Percentiles rank a stretch among this genome's conserved stretches.
Evolutionary conservation across 148 eudicot genomes (phyloP).

Genomic region (Bassia scoparia): DNA sequence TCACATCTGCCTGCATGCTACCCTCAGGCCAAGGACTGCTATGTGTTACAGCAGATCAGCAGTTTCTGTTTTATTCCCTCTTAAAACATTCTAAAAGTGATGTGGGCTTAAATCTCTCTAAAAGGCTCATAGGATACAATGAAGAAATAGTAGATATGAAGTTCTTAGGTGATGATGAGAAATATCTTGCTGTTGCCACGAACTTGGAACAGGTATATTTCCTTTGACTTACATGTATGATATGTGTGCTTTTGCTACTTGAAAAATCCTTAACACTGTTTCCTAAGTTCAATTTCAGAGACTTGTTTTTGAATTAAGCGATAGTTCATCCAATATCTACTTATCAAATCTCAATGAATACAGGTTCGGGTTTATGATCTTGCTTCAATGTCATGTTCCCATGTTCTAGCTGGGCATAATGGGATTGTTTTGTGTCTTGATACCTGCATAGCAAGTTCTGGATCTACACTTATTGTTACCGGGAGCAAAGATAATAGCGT

Average conservation of each 20-base stretch:
- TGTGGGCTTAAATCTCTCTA: constrained; percentile 51
- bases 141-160: constrained; percentile 95
- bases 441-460: constrained; percentile 62
- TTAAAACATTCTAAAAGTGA: constrained; percentile 40
- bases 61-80: constrained; percentile 69
- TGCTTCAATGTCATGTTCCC: constrained; percentile 92
- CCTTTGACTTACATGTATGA: not conserved
- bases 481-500: constrained; percentile 98
- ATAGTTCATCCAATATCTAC: not conserved
- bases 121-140: constrained; percentile 81
- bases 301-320: not conserved
- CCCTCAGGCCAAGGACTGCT: constrained; percentile 79
- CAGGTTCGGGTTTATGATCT: constrained; percentile 92
- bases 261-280: not conserved
- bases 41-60: constrained; percentile 88
- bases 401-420: constrained; percentile 87
- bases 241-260: not conserved
- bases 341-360: constrained; percentile 13
- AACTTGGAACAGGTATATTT: constrained; percentile 74
- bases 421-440: constrained; percentile 81
- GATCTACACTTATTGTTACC: constrained; percentile 69
- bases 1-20: constrained; percentile 74
- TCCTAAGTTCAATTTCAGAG: not conserved
- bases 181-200: constrained; percentile 91
- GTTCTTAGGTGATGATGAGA: constrained; percentile 89